Evolutionary conservation across 2,329 filamentous ascomycete genomes (phyloP).

Genomic region (Aureobasidium sp.): DNA sequence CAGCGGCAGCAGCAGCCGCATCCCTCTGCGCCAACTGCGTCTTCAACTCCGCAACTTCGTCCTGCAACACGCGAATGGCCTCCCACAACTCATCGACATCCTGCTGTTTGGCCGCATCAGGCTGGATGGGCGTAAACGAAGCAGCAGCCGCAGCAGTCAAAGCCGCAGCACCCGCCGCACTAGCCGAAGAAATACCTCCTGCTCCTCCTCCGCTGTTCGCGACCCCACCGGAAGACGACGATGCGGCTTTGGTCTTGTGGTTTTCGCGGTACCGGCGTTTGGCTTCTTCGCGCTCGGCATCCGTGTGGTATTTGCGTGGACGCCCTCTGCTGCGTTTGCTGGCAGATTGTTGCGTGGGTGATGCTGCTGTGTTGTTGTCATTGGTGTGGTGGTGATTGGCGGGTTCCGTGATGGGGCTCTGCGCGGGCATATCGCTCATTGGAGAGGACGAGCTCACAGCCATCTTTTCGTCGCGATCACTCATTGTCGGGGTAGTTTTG

Average conservation of each 20-base stretch:
- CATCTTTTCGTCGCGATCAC: not conserved
- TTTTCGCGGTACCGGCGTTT: conserved; percentile 10
- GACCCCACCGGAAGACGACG: not conserved
- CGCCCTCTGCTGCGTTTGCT: conserved; percentile 4
- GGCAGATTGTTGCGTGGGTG: not conserved
- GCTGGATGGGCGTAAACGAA: not conserved
- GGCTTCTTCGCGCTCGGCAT: conserved; percentile 9
- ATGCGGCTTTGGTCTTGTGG: conserved; percentile 1
- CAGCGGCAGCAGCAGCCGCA: not conserved
- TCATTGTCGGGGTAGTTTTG: not conserved
- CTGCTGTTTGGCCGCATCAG: not conserved
- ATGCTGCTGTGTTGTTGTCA: not conserved
- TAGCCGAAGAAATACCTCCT: too few species aligned
- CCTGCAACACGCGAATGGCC: not conserved
- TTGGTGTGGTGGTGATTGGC: not conserved
- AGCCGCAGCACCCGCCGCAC: not conserved
- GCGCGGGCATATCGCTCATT: not conserved
- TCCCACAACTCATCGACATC: conserved; percentile 5
- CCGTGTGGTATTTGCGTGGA: conserved; percentile 7
- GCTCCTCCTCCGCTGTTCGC: too few species aligned
- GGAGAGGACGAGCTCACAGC: not conserved
- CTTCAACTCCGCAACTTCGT: not conserved
- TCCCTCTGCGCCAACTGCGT: not conserved
- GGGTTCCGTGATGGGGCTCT: not conserved
- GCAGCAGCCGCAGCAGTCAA: not conserved